phyloP scores from a whole-genome alignment of 192 early-diverging fungal genomes.

The Funneliformis geosporum region DNA sequence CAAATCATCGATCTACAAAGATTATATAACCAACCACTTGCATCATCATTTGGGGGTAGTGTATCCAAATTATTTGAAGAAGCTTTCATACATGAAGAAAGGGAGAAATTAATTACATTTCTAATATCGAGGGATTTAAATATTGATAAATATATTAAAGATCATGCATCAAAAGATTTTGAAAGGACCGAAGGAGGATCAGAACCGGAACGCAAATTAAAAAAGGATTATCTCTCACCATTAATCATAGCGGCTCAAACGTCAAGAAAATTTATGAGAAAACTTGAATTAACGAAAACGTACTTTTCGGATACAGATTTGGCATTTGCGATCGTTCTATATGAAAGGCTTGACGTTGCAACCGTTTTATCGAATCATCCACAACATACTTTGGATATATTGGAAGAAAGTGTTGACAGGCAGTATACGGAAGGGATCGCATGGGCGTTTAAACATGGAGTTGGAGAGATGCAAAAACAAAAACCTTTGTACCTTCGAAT shows the following conservation, averaged over 20 bases:
- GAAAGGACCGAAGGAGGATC: neutral
- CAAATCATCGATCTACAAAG: conserved; percentile 24
- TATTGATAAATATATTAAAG: conserved; percentile 23
- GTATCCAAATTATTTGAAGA: conserved; percentile 21
- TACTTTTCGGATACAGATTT: conserved; percentile 29
- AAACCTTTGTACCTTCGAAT: conserved; percentile 29
- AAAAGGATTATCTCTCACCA: conserved; percentile 24
- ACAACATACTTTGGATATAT: conserved; percentile 32
- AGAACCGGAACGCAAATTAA: neutral
- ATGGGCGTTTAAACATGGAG: conserved; percentile 29
- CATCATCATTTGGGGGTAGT: conserved; percentile 9
- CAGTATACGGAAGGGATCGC: conserved; percentile 24
- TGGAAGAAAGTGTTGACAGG: conserved; percentile 33
- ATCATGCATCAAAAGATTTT: conserved; percentile 14
- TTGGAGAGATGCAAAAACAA: conserved; percentile 22
- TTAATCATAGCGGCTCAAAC: neutral
- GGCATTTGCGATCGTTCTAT: conserved; percentile 26
- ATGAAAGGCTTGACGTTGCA: conserved; percentile 32
- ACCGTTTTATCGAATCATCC: neutral
- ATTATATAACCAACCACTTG: conserved; percentile 3
- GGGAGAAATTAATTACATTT: conserved; percentile 4
- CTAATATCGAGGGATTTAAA: conserved; percentile 14
- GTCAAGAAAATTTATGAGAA: conserved; percentile 2
- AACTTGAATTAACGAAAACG: neutral
- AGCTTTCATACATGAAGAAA: neutral